These are phyloP conservation scores for Dictyophora rubrovolvata DNA, from an alignment of 768 basidiomycete species.

Conservation along the genomic window DNA sequence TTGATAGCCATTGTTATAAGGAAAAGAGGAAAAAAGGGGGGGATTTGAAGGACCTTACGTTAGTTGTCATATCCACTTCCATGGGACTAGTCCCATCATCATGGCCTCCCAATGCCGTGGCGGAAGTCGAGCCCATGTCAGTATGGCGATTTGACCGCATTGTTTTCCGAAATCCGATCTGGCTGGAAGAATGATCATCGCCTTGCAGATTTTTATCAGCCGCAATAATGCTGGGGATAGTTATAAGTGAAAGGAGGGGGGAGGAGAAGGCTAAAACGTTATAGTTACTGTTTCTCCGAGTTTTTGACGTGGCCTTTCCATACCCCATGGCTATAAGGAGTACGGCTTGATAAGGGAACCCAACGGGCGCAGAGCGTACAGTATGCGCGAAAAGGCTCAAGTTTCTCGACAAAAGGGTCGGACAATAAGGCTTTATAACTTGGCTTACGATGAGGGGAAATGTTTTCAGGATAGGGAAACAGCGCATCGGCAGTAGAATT, in stretches of 20 bases:
- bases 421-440: constrained; percentile 1
- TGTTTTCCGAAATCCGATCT: not conserved
- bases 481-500: not conserved
- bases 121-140: not conserved
- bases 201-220: no score
- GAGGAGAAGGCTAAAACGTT: not conserved
- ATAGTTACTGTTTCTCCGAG: constrained; percentile 3
- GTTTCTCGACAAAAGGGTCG: constrained; percentile 33
- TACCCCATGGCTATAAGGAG: constrained; percentile 6
- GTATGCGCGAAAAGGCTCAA: constrained; percentile 38
- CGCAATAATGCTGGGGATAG: not conserved
- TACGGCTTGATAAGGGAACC: constrained; percentile 3
- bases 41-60: not conserved
- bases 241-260: not conserved
- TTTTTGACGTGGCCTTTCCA: constrained; percentile 8
- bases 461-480: not conserved
- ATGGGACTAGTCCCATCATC: not conserved
- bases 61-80: not conserved
- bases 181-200: no score
- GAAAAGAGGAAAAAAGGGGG: not conserved
- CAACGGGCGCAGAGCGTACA: constrained; percentile 2
- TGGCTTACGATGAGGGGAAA: constrained; percentile 3
- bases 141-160: not conserved
- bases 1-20: not conserved
- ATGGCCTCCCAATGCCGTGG: not conserved